Percentiles rank a stretch among this genome's conserved stretches.
Evolutionary conservation across 1,139 yeast genomes (phyloP).

Genomic region (Pichia sp.): DNA sequence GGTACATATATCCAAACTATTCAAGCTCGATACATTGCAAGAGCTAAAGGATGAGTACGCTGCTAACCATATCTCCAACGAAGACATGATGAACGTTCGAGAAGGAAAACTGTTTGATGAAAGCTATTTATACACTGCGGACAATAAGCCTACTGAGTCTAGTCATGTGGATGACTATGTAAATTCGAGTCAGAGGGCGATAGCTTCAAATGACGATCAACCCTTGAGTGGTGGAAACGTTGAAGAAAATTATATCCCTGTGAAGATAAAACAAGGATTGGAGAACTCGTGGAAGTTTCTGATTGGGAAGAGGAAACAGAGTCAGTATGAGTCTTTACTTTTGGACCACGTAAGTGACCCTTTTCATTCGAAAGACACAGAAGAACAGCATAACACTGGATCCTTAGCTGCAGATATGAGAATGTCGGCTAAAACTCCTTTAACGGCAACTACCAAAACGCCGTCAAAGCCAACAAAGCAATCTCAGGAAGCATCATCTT

Average conservation of each 20-base stretch:
- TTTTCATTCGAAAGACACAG: slow-evolving; percentile 4
- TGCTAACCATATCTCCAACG: slow-evolving; percentile 29
- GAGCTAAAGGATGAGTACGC: slow-evolving; percentile 27
- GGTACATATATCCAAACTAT: slow-evolving; percentile 19
- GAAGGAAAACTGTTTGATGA: slow-evolving; percentile 32
- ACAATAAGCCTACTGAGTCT: slow-evolving; percentile 10
- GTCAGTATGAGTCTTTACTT: slow-evolving; percentile 40
- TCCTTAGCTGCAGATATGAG: neutral
- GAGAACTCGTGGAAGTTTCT: slow-evolving; percentile 41
- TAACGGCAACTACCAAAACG: slow-evolving; percentile 1
- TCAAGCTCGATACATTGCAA: slow-evolving; percentile 11
- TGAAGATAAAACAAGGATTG: slow-evolving; percentile 9
- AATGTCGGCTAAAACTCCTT: slow-evolving; percentile 4
- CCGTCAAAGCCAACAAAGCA: neutral
- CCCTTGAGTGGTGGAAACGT: slow-evolving; percentile 4
- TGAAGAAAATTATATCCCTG: slow-evolving; percentile 10
- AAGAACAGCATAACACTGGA: no score
- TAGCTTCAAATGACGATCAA: slow-evolving; percentile 11
- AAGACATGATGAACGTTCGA: slow-evolving; percentile 33
- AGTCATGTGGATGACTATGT: slow-evolving; percentile 16
- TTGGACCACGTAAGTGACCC: slow-evolving; percentile 20
- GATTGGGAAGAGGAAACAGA: slow-evolving; percentile 40
- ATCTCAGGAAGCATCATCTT: neutral
- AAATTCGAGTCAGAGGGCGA: slow-evolving; percentile 5
- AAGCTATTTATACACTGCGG: slow-evolving; percentile 1